A percentile compares a stretch with the other conserved stretches of the same genome.
Conservation (phyloP, 1,284 basidiomycete genomes). For the Moesziomyces antarcticus region DNA sequence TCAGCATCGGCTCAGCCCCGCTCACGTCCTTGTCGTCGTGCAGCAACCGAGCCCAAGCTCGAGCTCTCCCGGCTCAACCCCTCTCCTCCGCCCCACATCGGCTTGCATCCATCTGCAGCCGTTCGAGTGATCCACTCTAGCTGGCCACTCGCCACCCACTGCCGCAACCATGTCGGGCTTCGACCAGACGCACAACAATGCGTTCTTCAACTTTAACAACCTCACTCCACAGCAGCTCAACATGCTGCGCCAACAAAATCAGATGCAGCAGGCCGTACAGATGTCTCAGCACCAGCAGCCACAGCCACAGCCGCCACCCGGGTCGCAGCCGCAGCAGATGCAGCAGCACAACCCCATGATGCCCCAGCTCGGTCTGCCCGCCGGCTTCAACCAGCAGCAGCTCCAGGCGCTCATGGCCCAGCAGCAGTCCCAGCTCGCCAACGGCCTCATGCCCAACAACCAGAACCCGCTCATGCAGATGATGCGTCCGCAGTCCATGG, state of each 20-base stretch:
- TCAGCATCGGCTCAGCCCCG: background rate
- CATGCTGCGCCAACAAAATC: conserved; percentile 47
- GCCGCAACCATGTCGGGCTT: conserved; percentile 47
- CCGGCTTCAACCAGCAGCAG: conserved; percentile 51
- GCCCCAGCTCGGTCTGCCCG: conserved; percentile 42
- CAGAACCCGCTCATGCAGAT: conserved; percentile 42
- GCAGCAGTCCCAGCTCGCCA: conserved; percentile 42
- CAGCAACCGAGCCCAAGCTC: too few relatives aligned
- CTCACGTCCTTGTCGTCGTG: conserved; percentile 1
- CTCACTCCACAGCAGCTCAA: conserved; percentile 50
- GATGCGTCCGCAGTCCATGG: conserved; percentile 34
- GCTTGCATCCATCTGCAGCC: too few relatives aligned
- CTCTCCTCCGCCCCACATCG: background rate
- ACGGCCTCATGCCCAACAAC: conserved; percentile 31
- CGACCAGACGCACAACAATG: conserved; percentile 40
- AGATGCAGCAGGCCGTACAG: conserved; percentile 42
- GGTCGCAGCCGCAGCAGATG: conserved; percentile 33
- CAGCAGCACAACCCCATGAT: conserved; percentile 49
- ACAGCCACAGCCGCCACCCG: conserved; percentile 28
- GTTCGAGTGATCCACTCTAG: too few relatives aligned
- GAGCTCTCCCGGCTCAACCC: background rate
- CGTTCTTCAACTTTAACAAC: conserved; percentile 49
- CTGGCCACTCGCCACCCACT: background rate
- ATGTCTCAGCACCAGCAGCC: conserved; percentile 36
- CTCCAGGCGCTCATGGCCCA: conserved; percentile 42